Conservation (phyloP, 148 eudicot species). For the Rhododendron henanense region DNA sequence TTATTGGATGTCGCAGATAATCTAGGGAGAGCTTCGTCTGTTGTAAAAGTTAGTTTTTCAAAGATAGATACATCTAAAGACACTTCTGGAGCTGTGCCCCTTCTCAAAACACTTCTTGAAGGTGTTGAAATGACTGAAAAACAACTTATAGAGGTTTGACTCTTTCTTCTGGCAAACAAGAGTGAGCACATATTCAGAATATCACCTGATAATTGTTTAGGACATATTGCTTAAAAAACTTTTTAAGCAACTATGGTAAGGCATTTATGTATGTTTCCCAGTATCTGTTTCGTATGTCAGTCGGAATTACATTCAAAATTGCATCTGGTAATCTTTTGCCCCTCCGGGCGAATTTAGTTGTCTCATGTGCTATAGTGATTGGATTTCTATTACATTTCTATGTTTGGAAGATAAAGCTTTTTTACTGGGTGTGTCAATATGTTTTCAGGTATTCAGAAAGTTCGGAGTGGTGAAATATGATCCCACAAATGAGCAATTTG, state of each 20-base stretch:
- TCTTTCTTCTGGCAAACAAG: background rate
- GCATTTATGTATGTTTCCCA: background rate
- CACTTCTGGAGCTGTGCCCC: constrained; percentile 71
- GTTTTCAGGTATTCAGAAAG: constrained; percentile 69
- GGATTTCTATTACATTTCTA: background rate
- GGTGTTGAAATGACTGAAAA: constrained; percentile 99
- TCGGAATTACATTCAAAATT: background rate
- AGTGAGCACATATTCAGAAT: background rate
- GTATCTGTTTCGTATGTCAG: background rate
- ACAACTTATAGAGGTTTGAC: constrained; percentile 75
- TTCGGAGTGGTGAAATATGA: constrained; percentile 78
- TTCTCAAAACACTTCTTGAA: constrained; percentile 79
- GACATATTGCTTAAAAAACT: background rate
- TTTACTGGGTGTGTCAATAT: constrained; percentile 5
- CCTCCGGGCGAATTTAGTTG: background rate
- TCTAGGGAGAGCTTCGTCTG: constrained; percentile 77
- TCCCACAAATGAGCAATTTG: constrained; percentile 80
- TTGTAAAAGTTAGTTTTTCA: constrained; percentile 63
- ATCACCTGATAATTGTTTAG: background rate
- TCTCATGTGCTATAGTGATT: background rate
- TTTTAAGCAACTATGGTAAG: background rate
- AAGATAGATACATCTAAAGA: constrained; percentile 74
- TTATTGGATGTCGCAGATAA: constrained; percentile 97
- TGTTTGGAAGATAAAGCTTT: background rate
- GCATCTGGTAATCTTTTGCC: background rate